A percentile compares a stretch with the other conserved stretches of the same genome.
phyloP scores from a whole-genome alignment of 1,139 yeast genomes.

The Suhomyces terraborum region DNA sequence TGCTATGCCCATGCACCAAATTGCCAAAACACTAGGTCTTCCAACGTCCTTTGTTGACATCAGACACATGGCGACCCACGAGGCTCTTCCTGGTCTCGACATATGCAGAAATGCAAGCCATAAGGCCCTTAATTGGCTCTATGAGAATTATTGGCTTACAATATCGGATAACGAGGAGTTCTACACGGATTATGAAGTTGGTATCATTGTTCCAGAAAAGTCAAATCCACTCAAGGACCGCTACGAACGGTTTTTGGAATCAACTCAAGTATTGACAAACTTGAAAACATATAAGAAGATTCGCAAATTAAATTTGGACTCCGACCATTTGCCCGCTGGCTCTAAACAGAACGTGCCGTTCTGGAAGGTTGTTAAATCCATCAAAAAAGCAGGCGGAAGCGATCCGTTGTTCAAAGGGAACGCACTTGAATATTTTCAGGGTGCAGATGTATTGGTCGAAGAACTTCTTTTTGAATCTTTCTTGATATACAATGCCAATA shows the following conservation, averaged over 20 bases:
- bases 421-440: conserved; percentile 8
- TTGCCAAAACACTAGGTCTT: conserved; percentile 69
- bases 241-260: conserved; percentile 4
- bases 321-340: conserved; percentile 26
- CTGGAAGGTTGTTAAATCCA: conserved; percentile 37
- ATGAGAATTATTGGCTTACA: conserved; percentile 70
- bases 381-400: conserved; percentile 3
- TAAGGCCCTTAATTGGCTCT: conserved; percentile 76
- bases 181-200: conserved; percentile 21
- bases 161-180: conserved; percentile 32
- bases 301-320: conserved; percentile 48
- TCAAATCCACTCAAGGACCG: neutral
- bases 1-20: conserved; percentile 75
- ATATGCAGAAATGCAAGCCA: conserved; percentile 59
- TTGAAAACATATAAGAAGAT: conserved; percentile 39
- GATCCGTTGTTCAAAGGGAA: conserved; percentile 9
- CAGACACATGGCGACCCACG: conserved; percentile 92
- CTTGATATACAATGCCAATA: conserved; percentile 31
- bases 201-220: neutral
- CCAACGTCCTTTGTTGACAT: conserved; percentile 88
- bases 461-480: conserved; percentile 29
- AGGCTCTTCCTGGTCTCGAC: conserved; percentile 69
- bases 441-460: conserved; percentile 14
- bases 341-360: conserved; percentile 44
- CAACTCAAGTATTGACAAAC: conserved; percentile 13